These are phyloP conservation scores for Oryza punctata DNA, from an alignment of 176 grass and related monocot genomes.

Conservation along the genomic window DNA sequence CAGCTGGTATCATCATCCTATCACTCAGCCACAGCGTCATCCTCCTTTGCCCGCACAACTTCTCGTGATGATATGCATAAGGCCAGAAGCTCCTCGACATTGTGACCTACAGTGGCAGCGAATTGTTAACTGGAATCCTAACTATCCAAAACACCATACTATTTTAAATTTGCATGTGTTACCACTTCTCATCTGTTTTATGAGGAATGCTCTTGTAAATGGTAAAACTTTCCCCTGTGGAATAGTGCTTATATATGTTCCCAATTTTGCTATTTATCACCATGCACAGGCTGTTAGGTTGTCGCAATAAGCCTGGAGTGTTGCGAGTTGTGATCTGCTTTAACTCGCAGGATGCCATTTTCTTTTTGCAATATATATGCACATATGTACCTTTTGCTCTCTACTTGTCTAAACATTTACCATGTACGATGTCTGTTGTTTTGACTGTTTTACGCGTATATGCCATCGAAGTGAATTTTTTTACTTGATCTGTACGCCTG, in stretches of 20 bases:
- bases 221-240: neutral
- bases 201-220: slow-evolving; percentile 21
- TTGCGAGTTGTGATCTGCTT: neutral
- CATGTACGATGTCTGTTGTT: neutral
- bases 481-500: neutral
- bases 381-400: neutral
- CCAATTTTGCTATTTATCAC: slow-evolving; percentile 38
- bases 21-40: slow-evolving; percentile 54
- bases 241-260: neutral
- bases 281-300: slow-evolving; percentile 10
- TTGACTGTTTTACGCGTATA: neutral
- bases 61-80: slow-evolving; percentile 47
- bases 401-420: neutral
- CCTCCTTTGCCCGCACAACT: slow-evolving; percentile 25
- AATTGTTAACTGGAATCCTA: slow-evolving; percentile 4
- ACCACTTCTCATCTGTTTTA: neutral
- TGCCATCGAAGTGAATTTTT: neutral
- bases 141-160: neutral
- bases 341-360: neutral
- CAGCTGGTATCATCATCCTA: slow-evolving; percentile 77
- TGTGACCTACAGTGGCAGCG: slow-evolving; percentile 18
- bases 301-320: neutral
- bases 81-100: slow-evolving; percentile 43
- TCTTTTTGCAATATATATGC: neutral
- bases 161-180: neutral